These are phyloP conservation scores for Teratosphaeria viscida DNA, from an alignment of 2,329 filamentous ascomycete genomes.

Conservation along the genomic window DNA sequence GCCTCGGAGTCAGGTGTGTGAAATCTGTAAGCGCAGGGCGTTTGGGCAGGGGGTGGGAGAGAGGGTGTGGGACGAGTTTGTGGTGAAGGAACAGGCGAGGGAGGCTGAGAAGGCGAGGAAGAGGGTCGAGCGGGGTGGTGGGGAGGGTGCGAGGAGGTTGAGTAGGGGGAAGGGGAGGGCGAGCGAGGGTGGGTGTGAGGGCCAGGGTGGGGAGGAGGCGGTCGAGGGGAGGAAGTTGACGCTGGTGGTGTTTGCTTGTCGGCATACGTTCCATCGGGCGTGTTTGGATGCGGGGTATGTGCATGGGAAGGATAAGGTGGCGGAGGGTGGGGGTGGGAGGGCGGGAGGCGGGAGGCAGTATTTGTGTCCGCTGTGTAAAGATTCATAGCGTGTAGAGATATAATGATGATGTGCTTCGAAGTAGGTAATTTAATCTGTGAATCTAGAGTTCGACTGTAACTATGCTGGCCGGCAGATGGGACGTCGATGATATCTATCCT, in stretches of 20 bases:
- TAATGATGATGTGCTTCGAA: not conserved
- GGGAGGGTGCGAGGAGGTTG: constrained; percentile 25
- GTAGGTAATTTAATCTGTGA: no score
- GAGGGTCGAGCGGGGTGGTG: constrained; percentile 26
- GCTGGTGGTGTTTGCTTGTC: constrained; percentile 57
- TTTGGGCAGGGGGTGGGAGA: constrained; percentile 83
- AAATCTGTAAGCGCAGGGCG: constrained; percentile 67
- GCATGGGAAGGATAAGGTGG: constrained; percentile 10
- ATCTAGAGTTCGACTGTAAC: no score
- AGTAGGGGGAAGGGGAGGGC: constrained; percentile 45
- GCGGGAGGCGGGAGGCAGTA: not conserved
- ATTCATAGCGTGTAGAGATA: not conserved
- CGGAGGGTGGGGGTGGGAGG: not conserved
- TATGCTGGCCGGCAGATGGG: no score
- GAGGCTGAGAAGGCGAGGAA: constrained; percentile 35
- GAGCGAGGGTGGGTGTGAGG: constrained; percentile 25
- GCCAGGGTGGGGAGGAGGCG: constrained; percentile 34
- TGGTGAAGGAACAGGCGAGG: constrained; percentile 43
- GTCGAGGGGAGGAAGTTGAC: constrained; percentile 36
- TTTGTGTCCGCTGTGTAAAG: not conserved
- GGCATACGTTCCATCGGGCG: constrained; percentile 59
- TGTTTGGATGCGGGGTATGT: constrained; percentile 47
- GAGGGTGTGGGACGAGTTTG: constrained; percentile 73
- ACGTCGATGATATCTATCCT: no score
- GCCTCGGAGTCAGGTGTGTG: constrained; percentile 75